Evolutionary conservation across 108 stramenopile genomes (phyloP).

Genomic region (Nitzschia sp.): DNA sequence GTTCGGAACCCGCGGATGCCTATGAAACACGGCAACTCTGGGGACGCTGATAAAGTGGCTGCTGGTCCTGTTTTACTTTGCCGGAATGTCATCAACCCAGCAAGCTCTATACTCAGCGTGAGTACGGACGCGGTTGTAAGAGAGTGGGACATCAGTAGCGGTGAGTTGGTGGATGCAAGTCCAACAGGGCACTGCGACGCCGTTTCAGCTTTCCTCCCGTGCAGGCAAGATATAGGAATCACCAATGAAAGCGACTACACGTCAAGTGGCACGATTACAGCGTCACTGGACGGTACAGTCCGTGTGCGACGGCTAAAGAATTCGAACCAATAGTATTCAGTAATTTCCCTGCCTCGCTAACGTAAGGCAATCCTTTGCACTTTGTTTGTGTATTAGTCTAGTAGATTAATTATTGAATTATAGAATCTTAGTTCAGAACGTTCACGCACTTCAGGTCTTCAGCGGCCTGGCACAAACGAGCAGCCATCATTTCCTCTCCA

Average conservation of each 20-base stretch:
- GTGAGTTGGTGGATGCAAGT: constrained; percentile 46
- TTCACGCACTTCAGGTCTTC: constrained; percentile 92
- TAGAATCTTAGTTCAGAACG: constrained; percentile 77
- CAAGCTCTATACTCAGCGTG: constrained; percentile 57
- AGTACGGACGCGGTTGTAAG: constrained; percentile 71
- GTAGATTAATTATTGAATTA: too few relatives aligned
- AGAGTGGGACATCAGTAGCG: constrained; percentile 78
- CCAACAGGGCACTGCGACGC: constrained; percentile 64
- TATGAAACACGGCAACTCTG: constrained; percentile 34
- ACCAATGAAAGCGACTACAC: constrained; percentile 15
- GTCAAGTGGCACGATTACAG: constrained; percentile 24
- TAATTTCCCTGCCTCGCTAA: too few relatives aligned
- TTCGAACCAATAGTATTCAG: too few relatives aligned
- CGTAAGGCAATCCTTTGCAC: too few relatives aligned
- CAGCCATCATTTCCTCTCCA: constrained; percentile 93
- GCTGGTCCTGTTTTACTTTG: constrained; percentile 31
- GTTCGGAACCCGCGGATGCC: constrained; percentile 55
- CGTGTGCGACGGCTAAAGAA: constrained; percentile 40
- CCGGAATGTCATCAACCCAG: constrained; percentile 21
- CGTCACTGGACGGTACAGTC: constrained; percentile 88
- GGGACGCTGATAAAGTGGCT: constrained; percentile 16
- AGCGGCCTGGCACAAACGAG: constrained; percentile 85
- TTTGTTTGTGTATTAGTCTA: background rate
- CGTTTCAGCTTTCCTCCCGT: constrained; percentile 59
- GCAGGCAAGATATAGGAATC: constrained; percentile 21